These are phyloP conservation scores for Pilasporangium apinafurcum DNA, from an alignment of 352 stramenopile species.

Conservation along the genomic window DNA sequence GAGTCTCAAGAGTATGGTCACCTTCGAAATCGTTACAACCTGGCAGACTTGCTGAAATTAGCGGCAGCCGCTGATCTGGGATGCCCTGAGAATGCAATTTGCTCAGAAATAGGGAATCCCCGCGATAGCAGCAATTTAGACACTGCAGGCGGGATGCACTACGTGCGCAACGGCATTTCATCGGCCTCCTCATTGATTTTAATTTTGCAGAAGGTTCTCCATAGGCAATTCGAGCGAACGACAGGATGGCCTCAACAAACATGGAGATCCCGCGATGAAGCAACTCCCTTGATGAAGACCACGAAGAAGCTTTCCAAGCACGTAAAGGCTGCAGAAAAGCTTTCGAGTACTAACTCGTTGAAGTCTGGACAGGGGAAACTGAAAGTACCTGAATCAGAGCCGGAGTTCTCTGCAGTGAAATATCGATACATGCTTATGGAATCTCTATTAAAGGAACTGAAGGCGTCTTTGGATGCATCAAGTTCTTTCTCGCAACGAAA, in stretches of 20 bases:
- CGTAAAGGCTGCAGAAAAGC: constrained; percentile 13
- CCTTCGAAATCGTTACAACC: constrained; percentile 31
- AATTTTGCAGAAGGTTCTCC: constrained; percentile 37
- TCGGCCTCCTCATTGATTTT: constrained; percentile 19
- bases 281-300: constrained; percentile 7
- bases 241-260: constrained; percentile 7
- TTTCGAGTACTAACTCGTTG: constrained; percentile 7
- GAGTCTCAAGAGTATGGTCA: constrained; percentile 15
- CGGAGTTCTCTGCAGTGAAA: constrained; percentile 23
- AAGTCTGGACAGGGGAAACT: constrained; percentile 21
- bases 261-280: constrained; percentile 20
- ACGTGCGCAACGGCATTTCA: constrained; percentile 3
- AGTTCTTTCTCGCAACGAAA: constrained; percentile 33
- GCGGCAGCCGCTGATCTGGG: constrained; percentile 46
- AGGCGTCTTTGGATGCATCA: constrained; percentile 40
- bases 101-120: constrained; percentile 15
- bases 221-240: constrained; percentile 46
- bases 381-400: constrained; percentile 18
- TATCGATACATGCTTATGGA: constrained; percentile 66
- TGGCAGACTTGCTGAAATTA: constrained; percentile 47
- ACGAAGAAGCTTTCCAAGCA: constrained; percentile 35
- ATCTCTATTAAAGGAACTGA: constrained; percentile 43
- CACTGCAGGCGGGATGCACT: constrained; percentile 2
- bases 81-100: constrained; percentile 31
- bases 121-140: constrained; percentile 1